Base-by-base conservation (phyloP, 2,329 filamentous ascomycete genomes). In the Sclerotinia spermophila region DNA sequence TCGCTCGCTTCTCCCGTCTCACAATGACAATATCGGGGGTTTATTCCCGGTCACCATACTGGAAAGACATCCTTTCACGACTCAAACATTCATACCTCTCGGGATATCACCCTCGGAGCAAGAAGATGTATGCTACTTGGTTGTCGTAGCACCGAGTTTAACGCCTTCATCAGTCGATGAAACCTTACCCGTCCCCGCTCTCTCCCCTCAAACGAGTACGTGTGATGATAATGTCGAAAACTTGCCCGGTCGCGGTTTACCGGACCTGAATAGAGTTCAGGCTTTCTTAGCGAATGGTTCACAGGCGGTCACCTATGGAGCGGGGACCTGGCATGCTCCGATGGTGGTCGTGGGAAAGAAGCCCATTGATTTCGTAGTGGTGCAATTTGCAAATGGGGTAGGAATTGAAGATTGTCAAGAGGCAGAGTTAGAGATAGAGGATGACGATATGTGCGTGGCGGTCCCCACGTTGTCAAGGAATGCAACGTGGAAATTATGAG, bases 321-420 rank as follows among this genome's bases (percentile, higher is more conserved):
- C 92, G 1, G 96, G 93, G 7, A 97, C 94, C 68, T 99, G 90
- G 88, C 96, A 99, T 83, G 94, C 95, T 72, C 96, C 96, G 0
- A 98, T 99, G 95, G 92, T 94, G 21, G 94, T 93, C 24, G 81
- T 98, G 64, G 94, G 94, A 0, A 80, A 82, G 59, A 82, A 83
- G 68, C 85, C 89, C 30, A 84, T 97, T 62, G 93, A 96, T 79
- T 98, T 97, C 80, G 87, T 97, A 7, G 95, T 98, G 2, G 87
- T 92, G 75, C 95, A 98, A 82, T 96, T 92, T 82, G 89, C 90
- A 45, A 98, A 96, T 80, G 94, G 92, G 2, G 90, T 96, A 19
- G 87, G 82, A 0, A 82, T 86, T 1, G 95, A 98, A 82, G 96
- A 99, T 81, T 97, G 93, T 77, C 93, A 99, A 83, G 90, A 97